Percentiles rank a stretch among this genome's conserved stretches.
Evolutionary conservation across 139 green algal species (phyloP).

Genomic region (Gonium pectorale): DNA sequence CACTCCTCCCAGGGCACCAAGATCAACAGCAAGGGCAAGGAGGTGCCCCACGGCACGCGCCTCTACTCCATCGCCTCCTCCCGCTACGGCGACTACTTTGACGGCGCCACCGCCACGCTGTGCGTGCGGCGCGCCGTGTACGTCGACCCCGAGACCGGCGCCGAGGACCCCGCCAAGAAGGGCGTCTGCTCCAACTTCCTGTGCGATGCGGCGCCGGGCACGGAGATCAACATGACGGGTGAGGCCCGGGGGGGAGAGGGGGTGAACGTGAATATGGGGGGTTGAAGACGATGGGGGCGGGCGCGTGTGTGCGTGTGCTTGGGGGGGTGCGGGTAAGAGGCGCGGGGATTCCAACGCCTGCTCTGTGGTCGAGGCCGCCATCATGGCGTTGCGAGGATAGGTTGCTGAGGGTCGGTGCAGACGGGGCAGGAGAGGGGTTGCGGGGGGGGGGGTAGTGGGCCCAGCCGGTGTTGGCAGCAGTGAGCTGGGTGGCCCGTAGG

Average conservation of each 20-base stretch:
- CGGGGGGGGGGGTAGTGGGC: no score
- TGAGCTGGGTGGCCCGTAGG: no score
- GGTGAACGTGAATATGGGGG: neutral
- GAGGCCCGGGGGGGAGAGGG: no score
- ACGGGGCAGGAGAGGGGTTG: no score
- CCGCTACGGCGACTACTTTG: conserved; percentile 96
- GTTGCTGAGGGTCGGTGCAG: no score
- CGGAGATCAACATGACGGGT: conserved; percentile 95
- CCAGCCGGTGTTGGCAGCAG: no score
- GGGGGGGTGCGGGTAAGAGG: no score
- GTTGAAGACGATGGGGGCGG: no score
- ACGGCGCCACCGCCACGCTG: conserved; percentile 95
- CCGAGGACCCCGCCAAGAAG: conserved; percentile 97
- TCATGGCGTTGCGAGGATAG: no score
- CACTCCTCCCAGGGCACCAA: conserved; percentile 83
- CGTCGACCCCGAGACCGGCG: conserved; percentile 87
- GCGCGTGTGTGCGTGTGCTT: no score
- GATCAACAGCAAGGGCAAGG: conserved; percentile 96
- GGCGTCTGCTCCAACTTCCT: conserved; percentile 99
- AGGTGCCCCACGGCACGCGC: conserved; percentile 92
- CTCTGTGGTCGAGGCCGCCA: no score
- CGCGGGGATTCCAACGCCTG: no score
- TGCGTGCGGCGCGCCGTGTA: conserved; percentile 96
- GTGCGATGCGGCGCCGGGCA: conserved; percentile 92
- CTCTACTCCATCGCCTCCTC: conserved; percentile 99